Evolutionary conservation across 2,329 filamentous ascomycete species (phyloP).

Genomic region (Berkeleyomyces rouxiae): DNA sequence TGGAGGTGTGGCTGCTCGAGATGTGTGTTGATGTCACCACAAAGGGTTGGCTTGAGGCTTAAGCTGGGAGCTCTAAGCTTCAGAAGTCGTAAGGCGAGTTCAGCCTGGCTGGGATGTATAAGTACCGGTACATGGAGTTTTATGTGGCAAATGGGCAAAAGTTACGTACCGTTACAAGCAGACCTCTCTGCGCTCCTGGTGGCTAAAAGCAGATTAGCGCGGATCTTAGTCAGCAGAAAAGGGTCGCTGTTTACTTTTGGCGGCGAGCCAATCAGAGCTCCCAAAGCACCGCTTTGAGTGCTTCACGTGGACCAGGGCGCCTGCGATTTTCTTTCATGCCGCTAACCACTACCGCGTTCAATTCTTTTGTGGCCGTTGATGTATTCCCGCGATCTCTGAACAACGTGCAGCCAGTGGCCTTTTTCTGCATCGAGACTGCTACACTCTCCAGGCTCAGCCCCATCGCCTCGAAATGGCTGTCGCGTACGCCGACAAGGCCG

Average conservation of each 20-base stretch:
- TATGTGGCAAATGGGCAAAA: no score
- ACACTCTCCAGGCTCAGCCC: neutral
- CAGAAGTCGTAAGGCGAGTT: constrained; percentile 13
- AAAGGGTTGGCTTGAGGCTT: constrained; percentile 6
- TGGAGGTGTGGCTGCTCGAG: neutral
- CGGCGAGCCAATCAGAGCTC: constrained; percentile 8
- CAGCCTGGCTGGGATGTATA: constrained; percentile 6
- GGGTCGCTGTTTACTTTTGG: constrained; percentile 10
- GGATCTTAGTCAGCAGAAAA: neutral
- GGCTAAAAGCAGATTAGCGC: neutral
- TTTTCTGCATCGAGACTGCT: neutral
- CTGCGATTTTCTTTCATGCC: neutral
- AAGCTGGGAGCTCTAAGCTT: constrained; percentile 9
- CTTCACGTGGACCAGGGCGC: neutral
- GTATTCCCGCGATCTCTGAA: neutral
- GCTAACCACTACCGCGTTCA: neutral
- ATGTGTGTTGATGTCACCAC: constrained; percentile 10
- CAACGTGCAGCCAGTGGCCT: neutral
- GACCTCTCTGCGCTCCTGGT: neutral
- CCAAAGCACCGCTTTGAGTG: constrained; percentile 6
- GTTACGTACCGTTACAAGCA: neutral
- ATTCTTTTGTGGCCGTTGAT: neutral
- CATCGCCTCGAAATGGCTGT: constrained; percentile 27
- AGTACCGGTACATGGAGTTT: no score
- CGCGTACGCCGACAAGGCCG: constrained; percentile 24